Base-by-base conservation (phyloP, 176 grass and related monocot species). In the Zizania latifolia region DNA sequence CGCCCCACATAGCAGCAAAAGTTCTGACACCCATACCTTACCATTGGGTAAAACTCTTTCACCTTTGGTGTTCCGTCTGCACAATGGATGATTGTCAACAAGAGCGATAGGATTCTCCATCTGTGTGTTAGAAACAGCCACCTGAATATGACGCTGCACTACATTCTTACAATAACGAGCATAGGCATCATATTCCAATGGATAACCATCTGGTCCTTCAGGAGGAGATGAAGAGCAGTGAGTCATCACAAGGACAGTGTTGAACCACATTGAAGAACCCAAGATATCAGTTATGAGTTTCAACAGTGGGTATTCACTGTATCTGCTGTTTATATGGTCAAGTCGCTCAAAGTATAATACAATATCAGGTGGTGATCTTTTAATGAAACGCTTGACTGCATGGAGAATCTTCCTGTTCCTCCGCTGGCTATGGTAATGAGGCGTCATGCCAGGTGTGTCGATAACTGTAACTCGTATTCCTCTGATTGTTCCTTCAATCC, bases 241-340 rank as follows among this genome's bases (percentile, higher is more conserved):
- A 36, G 94, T 93, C 94, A 97, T 81, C 56, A 93, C 88, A 76
- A 97, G 81, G 58, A 87, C 71, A 40, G 94, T 93, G 67, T 87
- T 93, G 78, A 97, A 97, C 94, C 90, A 97, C 76, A 97, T 87
- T 8, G 94, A 89, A 70, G 90, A 85, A 34, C 94, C 71, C 86
- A 97, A 91, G 12, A 76, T 84, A 73, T 97, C 94, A 80, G 83
- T 97, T 73, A 97, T 87, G 79, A 97, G 90, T 66, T 92, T 97
- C 71, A 97, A 69, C 34, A 97, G 71, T 0, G 88, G 86, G 41
- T 81, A 92, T 60, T 91, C 88, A 71, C 75, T 92, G 74, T 83
- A 93, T 65, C 65, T 81, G 69, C 70, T 82, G 34, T 79, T 81
- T 46, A 89, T 80, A 80, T 75, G 81, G 68, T 97, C 90, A 48